Base-by-base conservation (phyloP, 2,329 filamentous ascomycete genomes). In the Apiospora aurea region DNA sequence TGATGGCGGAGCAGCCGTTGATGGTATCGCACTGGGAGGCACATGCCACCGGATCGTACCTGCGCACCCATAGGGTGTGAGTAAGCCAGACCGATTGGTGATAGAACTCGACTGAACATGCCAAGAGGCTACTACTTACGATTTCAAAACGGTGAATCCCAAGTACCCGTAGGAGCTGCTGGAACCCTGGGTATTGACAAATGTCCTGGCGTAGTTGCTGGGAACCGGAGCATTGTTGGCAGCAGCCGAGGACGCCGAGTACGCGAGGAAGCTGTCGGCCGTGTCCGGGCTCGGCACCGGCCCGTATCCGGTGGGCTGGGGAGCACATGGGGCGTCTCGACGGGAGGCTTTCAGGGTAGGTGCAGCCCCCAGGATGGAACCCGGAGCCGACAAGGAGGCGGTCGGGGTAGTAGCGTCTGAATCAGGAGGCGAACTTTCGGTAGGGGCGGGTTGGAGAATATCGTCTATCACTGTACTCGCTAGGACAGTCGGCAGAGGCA, bases 231-330 rank as follows among this genome's bases (percentile, higher is more conserved):
- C 79, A 66, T 68, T 71, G 10, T 14, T 72, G 1, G 81, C 77
- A 4, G 72, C 70, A 1, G 34, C 49, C 13, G 75, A 69, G 49
- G 81, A 78, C 10, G 70, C 72, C 5, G 70, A 6, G 61, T 75
- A 74, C 18, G 71, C 71, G 13, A 79, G 71, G 74, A 84, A 83
- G 13, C 74, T 77, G 38, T 69, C 73, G 34, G 74, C 75, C 5
- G 79, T 82, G 71, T 84, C 82, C 7, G 80, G 80, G 43, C 67
- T 49, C 7, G 79, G 75, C 1, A 75, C 70, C 29, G 80, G 80
- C 29, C 79, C 80, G n/a, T 74, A 70, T 1, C 81, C 81, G 21
- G 57, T 53, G 10, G 77, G 73, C 51, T 76, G 73, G 10, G 75
- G 70, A 7, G 73, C 67, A 67, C 79, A 79, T 21, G 75, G 71